phyloP scores from a whole-genome alignment of 352 stramenopile species.

The Pythium rhizo-oryzae region DNA sequence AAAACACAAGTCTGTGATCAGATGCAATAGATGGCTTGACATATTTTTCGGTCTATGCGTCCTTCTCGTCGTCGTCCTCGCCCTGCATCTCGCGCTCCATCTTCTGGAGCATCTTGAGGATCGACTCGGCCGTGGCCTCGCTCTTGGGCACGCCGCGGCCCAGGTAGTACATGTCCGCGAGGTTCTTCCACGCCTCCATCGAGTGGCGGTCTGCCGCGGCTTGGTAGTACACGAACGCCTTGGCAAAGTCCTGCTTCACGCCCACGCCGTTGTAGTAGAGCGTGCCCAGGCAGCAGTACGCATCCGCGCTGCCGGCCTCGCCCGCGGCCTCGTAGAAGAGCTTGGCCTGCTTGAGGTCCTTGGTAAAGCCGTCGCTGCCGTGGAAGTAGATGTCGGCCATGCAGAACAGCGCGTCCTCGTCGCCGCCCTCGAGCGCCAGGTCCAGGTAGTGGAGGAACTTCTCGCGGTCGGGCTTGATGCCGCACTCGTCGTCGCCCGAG shows the following conservation, averaged over 20 bases:
- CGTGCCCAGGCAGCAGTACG: conserved; percentile 79
- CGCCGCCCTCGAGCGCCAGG: conserved; percentile 54
- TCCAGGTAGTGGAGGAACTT: conserved; percentile 75
- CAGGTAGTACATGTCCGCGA: conserved; percentile 86
- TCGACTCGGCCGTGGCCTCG: conserved; percentile 76
- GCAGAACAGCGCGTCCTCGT: conserved; percentile 81
- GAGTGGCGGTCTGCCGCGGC: conserved; percentile 82
- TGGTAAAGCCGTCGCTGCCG: conserved; percentile 73
- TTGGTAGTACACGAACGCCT: conserved; percentile 89
- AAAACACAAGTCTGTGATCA: no score
- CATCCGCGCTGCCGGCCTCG: conserved; percentile 64
- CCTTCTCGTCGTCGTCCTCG: conserved; percentile 24
- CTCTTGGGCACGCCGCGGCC: conserved; percentile 79
- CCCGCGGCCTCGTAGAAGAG: conserved; percentile 75
- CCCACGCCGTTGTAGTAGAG: conserved; percentile 81
- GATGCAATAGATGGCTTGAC: conserved; percentile 21
- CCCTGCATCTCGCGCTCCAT: conserved; percentile 35
- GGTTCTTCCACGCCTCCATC: conserved; percentile 88
- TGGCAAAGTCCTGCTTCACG: conserved; percentile 68
- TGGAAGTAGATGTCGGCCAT: conserved; percentile 89
- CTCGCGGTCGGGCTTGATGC: conserved; percentile 45
- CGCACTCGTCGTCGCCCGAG: conserved; percentile 61
- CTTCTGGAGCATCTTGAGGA: conserved; percentile 87
- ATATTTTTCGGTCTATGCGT: conserved; percentile 5
- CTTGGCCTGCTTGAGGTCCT: conserved; percentile 69